These are phyloP conservation scores for Inga oerstediana DNA, from an alignment of 306 rosid genomes.

Conservation along the genomic window DNA sequence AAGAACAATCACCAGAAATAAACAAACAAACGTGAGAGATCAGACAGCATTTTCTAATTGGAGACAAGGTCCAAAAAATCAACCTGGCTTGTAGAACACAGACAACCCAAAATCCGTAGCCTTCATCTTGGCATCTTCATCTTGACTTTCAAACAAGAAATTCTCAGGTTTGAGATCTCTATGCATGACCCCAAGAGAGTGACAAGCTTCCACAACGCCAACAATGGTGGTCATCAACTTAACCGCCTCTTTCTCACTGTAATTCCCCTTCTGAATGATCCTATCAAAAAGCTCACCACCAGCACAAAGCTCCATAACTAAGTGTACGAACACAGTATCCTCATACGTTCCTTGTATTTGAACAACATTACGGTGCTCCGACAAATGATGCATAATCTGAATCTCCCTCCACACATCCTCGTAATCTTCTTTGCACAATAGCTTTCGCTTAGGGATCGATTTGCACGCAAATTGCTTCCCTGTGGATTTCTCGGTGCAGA, in stretches of 20 bases:
- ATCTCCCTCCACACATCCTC: slow-evolving; percentile 95
- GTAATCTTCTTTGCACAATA: slow-evolving; percentile 69
- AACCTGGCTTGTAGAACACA: slow-evolving; percentile 52
- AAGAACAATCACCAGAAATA: not conserved
- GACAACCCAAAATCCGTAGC: slow-evolving; percentile 58
- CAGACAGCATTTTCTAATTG: not conserved
- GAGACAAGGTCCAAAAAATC: not conserved
- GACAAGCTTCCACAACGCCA: slow-evolving; percentile 82
- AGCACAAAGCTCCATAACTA: slow-evolving; percentile 33
- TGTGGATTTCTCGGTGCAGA: slow-evolving; percentile 60
- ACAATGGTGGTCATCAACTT: slow-evolving; percentile 75
- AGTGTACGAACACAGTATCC: slow-evolving; percentile 79
- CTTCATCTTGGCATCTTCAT: slow-evolving; percentile 49
- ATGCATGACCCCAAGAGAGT: slow-evolving; percentile 86
- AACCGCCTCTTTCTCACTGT: slow-evolving; percentile 23
- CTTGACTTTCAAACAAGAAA: slow-evolving; percentile 46
- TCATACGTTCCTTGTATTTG: slow-evolving; percentile 81
- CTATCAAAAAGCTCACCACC: slow-evolving; percentile 26
- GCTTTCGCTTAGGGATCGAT: slow-evolving; percentile 89
- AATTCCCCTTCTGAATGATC: slow-evolving; percentile 9
- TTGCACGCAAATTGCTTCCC: slow-evolving; percentile 72
- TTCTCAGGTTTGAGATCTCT: slow-evolving; percentile 63
- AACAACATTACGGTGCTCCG: slow-evolving; percentile 74
- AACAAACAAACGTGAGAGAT: slow-evolving; percentile 32
- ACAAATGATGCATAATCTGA: slow-evolving; percentile 92